These are phyloP conservation scores for Diaporthe longicolla DNA, from an alignment of 2,329 filamentous ascomycete genomes.

Conservation along the genomic window DNA sequence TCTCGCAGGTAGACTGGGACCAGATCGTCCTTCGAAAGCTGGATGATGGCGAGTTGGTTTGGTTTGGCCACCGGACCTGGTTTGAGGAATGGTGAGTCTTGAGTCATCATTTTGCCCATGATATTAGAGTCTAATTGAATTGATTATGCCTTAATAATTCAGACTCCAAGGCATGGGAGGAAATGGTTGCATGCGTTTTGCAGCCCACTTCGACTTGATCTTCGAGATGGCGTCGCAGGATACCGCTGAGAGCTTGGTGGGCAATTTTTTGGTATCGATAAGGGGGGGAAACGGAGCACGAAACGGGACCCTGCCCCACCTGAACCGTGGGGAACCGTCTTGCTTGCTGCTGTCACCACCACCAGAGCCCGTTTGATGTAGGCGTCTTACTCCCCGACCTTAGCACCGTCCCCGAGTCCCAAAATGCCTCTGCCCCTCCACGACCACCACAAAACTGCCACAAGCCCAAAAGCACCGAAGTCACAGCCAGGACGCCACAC, in stretches of 20 bases:
- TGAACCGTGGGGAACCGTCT: neutral
- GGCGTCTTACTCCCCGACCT: neutral
- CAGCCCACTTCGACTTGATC: neutral
- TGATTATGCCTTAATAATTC: neutral
- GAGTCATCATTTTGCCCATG: constrained; percentile 51
- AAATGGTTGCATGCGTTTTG: neutral
- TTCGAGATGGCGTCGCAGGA: neutral
- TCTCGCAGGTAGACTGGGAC: constrained; percentile 80
- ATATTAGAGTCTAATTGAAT: constrained; percentile 39
- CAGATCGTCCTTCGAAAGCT: constrained; percentile 89
- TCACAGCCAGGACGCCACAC: neutral
- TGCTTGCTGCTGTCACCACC: neutral
- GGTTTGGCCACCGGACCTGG: constrained; percentile 73
- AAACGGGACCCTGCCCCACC: constrained; percentile 1
- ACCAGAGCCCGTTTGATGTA: neutral
- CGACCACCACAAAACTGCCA: neutral
- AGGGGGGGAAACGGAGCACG: neutral
- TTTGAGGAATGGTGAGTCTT: constrained; percentile 82
- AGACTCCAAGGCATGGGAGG: neutral
- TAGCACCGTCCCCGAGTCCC: neutral
- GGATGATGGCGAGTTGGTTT: constrained; percentile 83
- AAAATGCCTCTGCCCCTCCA: too few species aligned
- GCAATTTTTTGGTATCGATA: constrained; percentile 39
- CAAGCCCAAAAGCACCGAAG: neutral
- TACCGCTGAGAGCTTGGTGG: neutral